Base-by-base conservation (phyloP, 2,329 filamentous ascomycete genomes). In the Emergomyces africanus region DNA sequence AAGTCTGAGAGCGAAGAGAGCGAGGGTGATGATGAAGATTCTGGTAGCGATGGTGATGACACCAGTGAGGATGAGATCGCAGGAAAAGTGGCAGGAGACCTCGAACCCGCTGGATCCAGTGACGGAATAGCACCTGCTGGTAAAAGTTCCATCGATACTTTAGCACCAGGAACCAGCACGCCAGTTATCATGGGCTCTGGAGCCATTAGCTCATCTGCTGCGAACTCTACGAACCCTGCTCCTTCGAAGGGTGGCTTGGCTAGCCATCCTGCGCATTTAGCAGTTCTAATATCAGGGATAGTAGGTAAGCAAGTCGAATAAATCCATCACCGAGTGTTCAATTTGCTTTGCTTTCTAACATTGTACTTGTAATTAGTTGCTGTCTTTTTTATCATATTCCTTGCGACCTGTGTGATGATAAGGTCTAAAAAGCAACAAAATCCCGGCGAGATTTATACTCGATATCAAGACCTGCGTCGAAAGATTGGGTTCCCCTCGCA, bases 21-120 rank as follows among this genome's bases (percentile, higher is more conserved):
- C 20, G 58, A 59, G 56, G 44, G 28, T 48, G 44, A 48, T 25
- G 44, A 48, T 4, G 12, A 15, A 5, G 44, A 48, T 48, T 48
- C 12, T 23, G 44, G 28, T 48, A 5, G 23, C 23, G 59, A 54
- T 58, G 56, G 57, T 41, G 60, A 61, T 56, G 51, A 59, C 42
- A 39, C 55, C 46, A 55, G 54, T 30, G 37, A n/a, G 5, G 54
- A 41, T 54, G 51, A 54, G 35, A 28, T 20, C 35, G 35, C 23
- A 28, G 46, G n/a, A 57, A 51, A 49, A 54, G 55, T 54, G 60
- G 20, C 33, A 33, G 33, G 28, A n/a, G 28, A 54, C 23, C 54
- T 23, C 23, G 25, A 44, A 15, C 39, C 39, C 3, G 18, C 15
- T 9, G 15, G 14, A n/a, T 33, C 39, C 14, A 55, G 23, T 55